Conservation (phyloP, 495 filamentous ascomycete genomes). For the Tuber borchii region DNA sequence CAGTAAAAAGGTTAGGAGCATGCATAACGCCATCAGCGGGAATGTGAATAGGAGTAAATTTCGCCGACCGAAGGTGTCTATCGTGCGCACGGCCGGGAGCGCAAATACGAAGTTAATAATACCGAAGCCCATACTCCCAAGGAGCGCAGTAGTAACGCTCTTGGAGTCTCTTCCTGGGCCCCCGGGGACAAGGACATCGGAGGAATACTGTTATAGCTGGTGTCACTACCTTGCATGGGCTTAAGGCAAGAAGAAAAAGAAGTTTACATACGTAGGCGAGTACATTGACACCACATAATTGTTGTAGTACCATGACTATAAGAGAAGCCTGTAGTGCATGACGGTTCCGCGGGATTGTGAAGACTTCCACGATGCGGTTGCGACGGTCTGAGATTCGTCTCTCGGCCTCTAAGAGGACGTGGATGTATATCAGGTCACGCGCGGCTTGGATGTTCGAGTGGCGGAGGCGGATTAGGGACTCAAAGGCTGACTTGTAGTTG, state of each 20-base stretch:
- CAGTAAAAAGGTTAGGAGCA: slow-evolving; percentile 55
- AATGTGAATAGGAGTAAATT: slow-evolving; percentile 60
- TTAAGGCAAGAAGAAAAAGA: slow-evolving; percentile 51
- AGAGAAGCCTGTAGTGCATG: slow-evolving; percentile 63
- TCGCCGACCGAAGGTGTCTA: slow-evolving; percentile 59
- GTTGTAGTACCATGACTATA: slow-evolving; percentile 79
- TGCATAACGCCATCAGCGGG: slow-evolving; percentile 55
- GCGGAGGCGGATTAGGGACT: slow-evolving; percentile 57
- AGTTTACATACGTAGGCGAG: slow-evolving; percentile 56
- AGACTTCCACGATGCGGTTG: slow-evolving; percentile 60
- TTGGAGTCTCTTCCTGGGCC: slow-evolving; percentile 40
- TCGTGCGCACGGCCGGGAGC: slow-evolving; percentile 61
- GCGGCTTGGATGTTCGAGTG: slow-evolving; percentile 67
- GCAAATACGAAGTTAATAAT: slow-evolving; percentile 62
- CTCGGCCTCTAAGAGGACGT: slow-evolving; percentile 63
- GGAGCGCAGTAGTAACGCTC: slow-evolving; percentile 38
- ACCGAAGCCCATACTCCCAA: slow-evolving; percentile 59
- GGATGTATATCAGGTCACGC: slow-evolving; percentile 74
- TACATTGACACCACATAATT: slow-evolving; percentile 49
- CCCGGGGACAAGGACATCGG: slow-evolving; percentile 53
- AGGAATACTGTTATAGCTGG: slow-evolving; percentile 45
- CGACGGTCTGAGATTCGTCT: slow-evolving; percentile 48
- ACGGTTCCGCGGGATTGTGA: slow-evolving; percentile 69
- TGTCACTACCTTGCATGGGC: slow-evolving; percentile 44
- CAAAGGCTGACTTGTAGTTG: slow-evolving; percentile 58